Conservation (phyloP, 176 grass and related monocot genomes). For the Bolboschoenus planiculmis region DNA sequence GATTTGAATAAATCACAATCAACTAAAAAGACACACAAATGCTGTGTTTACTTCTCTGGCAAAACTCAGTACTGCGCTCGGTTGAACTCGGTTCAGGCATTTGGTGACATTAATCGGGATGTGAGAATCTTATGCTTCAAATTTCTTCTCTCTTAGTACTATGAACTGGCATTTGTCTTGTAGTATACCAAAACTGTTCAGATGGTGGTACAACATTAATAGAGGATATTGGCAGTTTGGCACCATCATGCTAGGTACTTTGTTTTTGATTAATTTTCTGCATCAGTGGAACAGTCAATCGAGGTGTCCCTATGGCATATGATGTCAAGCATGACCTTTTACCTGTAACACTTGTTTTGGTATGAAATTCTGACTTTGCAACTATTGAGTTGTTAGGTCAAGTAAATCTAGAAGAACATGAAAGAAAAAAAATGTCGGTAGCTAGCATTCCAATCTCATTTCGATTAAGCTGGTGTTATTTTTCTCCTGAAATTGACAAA, state of each 20-base stretch:
- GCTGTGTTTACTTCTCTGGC: slow-evolving; percentile 79
- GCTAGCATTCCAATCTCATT: background rate
- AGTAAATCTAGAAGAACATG: background rate
- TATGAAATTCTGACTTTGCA: background rate
- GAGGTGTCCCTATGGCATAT: background rate
- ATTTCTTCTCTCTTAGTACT: background rate
- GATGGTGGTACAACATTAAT: background rate
- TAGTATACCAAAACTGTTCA: background rate
- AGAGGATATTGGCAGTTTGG: background rate
- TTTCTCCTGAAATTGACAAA: background rate
- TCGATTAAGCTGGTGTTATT: background rate
- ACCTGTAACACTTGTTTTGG: background rate
- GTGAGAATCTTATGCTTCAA: slow-evolving; percentile 39
- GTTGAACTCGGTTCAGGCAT: slow-evolving; percentile 90
- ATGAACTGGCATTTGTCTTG: background rate
- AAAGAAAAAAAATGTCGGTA: background rate
- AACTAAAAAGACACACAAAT: slow-evolving; percentile 48
- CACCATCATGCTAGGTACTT: background rate
- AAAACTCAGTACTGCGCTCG: slow-evolving; percentile 91
- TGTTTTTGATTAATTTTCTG: slow-evolving; percentile 1
- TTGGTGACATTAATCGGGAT: slow-evolving; percentile 90
- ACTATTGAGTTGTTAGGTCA: background rate
- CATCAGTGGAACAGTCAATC: background rate
- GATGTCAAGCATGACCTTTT: background rate
- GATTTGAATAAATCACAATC: slow-evolving; percentile 2